Evolutionary conservation across 108 stramenopile species (phyloP).

Genomic region (Cyclotella choctawhatcheeana): DNA sequence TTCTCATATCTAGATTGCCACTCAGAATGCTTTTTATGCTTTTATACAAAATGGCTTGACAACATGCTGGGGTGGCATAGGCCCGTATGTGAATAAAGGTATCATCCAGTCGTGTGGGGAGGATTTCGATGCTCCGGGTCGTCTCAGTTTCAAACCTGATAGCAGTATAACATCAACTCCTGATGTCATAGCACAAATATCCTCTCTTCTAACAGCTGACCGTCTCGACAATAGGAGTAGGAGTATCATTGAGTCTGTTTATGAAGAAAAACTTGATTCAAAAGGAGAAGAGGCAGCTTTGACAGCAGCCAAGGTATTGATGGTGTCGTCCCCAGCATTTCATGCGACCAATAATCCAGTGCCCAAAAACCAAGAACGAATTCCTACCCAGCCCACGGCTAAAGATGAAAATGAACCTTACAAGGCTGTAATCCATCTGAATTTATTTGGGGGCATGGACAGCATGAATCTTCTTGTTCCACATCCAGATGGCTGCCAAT

Average conservation of each 20-base stretch:
- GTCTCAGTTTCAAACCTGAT: conserved; percentile 3
- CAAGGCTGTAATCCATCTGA: conserved; percentile 20
- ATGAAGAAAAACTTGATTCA: neutral
- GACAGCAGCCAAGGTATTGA: conserved; percentile 13
- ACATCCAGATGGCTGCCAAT: conserved; percentile 17
- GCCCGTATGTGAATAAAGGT: neutral
- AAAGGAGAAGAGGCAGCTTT: conserved; percentile 5
- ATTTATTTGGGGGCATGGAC: conserved; percentile 47
- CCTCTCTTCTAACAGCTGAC: conserved; percentile 54
- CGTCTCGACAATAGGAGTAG: conserved; percentile 36
- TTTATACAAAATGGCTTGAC: conserved; percentile 29
- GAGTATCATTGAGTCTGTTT: conserved; percentile 12
- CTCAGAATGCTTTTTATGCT: conserved; percentile 27
- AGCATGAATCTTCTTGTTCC: conserved; percentile 41
- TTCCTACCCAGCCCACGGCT: neutral
- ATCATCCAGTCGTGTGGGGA: conserved; percentile 12
- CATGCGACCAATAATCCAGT: conserved; percentile 21
- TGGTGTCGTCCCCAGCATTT: conserved; percentile 17
- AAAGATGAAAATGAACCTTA: conserved; percentile 15
- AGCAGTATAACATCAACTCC: neutral
- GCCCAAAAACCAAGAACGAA: neutral
- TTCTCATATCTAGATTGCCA: too few species aligned
- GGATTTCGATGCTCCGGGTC: conserved; percentile 1
- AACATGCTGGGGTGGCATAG: conserved; percentile 30
- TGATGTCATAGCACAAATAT: conserved; percentile 51